A percentile compares a stretch with the other conserved stretches of the same genome.
Conservation (phyloP, 306 rosid species). For the Prunus dulcis region DNA sequence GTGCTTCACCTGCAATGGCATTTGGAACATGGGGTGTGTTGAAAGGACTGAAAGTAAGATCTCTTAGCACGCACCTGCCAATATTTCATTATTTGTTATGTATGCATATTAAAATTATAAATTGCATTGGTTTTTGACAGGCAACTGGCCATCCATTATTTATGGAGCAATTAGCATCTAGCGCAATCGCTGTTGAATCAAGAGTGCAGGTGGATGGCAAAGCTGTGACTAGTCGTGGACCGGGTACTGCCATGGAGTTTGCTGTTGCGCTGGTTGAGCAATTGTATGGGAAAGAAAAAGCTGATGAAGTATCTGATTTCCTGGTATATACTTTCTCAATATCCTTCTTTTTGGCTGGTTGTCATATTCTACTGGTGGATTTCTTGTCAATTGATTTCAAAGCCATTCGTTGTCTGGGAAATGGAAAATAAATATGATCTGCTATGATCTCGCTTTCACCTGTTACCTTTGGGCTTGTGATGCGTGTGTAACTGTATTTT, state of each 20-base stretch:
- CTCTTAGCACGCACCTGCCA: background rate
- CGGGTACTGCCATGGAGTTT: constrained; percentile 94
- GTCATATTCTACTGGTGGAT: background rate
- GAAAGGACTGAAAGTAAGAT: constrained; percentile 74
- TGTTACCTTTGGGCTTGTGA: background rate
- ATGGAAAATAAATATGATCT: background rate
- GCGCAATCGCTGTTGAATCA: constrained; percentile 68
- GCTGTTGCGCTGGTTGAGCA: constrained; percentile 72
- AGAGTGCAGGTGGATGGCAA: constrained; percentile 83
- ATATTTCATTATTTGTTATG: background rate
- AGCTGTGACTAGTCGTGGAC: constrained; percentile 84
- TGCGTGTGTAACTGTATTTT: constrained; percentile 11
- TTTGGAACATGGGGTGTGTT: constrained; percentile 88
- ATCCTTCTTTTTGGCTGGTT: constrained; percentile 1
- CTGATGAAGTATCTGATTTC: constrained; percentile 76
- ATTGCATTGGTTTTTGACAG: constrained; percentile 39
- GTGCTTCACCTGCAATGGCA: constrained; percentile 92
- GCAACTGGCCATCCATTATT: constrained; percentile 79
- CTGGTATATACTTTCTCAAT: constrained; percentile 47
- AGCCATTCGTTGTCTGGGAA: background rate
- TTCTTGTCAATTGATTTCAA: background rate
- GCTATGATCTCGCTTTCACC: background rate
- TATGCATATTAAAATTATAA: background rate
- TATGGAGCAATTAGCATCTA: constrained; percentile 71
- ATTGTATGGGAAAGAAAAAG: constrained; percentile 81